phyloP scores from a whole-genome alignment of 2,329 filamentous ascomycete species.

The Penicillium aurantiogriseum region DNA sequence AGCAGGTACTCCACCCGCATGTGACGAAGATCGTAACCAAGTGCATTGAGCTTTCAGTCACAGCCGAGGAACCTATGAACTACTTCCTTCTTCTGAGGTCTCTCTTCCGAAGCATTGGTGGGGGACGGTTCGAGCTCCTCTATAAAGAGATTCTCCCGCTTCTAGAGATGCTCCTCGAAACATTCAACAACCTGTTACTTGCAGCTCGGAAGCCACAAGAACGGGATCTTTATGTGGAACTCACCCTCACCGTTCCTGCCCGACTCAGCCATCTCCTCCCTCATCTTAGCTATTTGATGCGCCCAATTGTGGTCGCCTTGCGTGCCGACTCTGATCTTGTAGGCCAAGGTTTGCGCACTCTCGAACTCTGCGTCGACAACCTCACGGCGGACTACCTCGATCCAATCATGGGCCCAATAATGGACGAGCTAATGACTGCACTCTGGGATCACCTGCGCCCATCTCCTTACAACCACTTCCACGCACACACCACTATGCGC shows the following conservation, averaged over 20 bases:
- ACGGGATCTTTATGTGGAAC: slow-evolving; percentile 92
- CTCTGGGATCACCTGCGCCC: slow-evolving; percentile 94
- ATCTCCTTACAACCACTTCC: slow-evolving; percentile 93
- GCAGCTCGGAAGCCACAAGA: slow-evolving; percentile 88
- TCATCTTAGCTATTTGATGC: slow-evolving; percentile 94
- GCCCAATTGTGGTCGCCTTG: slow-evolving; percentile 91
- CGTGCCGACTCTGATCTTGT: slow-evolving; percentile 90
- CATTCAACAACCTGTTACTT: slow-evolving; percentile 89
- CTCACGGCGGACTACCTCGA: slow-evolving; percentile 96
- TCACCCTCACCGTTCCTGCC: slow-evolving; percentile 93
- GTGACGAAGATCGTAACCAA: slow-evolving; percentile 97
- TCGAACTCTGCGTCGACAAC: slow-evolving; percentile 97
- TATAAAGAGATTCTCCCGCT: slow-evolving; percentile 98
- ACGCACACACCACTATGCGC: slow-evolving; percentile 95
- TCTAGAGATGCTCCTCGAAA: slow-evolving; percentile 94
- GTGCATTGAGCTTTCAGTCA: slow-evolving; percentile 93
- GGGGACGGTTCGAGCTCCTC: slow-evolving; percentile 92
- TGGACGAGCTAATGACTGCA: slow-evolving; percentile 97
- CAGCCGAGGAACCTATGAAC: slow-evolving; percentile 96
- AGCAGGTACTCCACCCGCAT: slow-evolving; percentile 90
- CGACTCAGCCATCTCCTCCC: slow-evolving; percentile 90
- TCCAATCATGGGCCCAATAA: slow-evolving; percentile 98
- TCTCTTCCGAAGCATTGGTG: slow-evolving; percentile 92
- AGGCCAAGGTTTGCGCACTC: slow-evolving; percentile 84
- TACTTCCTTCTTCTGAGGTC: slow-evolving; percentile 93